Evolutionary conservation across 305 asterid genomes (phyloP).

Genomic region (Fraxinus velutina): DNA sequence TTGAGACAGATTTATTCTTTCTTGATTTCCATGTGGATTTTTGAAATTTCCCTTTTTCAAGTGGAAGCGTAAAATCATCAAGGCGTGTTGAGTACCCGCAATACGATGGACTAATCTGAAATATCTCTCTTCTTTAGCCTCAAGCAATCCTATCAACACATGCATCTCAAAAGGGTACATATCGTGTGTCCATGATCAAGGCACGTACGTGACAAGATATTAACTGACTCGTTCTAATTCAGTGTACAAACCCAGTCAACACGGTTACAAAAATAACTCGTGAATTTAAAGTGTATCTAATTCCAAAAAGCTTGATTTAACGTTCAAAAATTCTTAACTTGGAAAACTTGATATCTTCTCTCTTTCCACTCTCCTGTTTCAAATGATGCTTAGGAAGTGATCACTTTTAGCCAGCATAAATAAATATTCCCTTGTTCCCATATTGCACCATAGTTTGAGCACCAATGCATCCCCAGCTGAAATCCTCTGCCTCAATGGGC

Average conservation of each 20-base stretch:
- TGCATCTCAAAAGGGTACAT: background rate
- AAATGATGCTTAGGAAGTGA: constrained; percentile 17
- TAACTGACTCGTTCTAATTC: background rate
- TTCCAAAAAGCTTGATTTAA: background rate
- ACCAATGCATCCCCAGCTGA: constrained; percentile 8
- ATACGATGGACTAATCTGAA: background rate
- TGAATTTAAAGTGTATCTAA: background rate
- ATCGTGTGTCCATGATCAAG: background rate
- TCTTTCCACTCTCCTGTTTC: constrained; percentile 14
- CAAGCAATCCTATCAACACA: background rate
- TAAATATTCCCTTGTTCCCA: constrained; percentile 31
- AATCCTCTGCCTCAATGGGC: constrained; percentile 30
- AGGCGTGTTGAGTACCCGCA: background rate
- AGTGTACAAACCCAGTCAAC: background rate
- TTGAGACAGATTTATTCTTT: background rate
- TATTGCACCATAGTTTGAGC: constrained; percentile 13
- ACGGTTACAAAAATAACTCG: background rate
- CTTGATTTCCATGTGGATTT: background rate
- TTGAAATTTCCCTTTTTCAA: background rate
- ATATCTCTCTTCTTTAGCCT: background rate
- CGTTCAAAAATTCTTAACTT: background rate
- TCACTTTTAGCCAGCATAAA: constrained; percentile 35
- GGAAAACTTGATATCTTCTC: background rate
- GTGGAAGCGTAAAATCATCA: background rate
- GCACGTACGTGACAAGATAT: background rate